Evolutionary conservation across 345 rosid species (phyloP).

Genomic region (Salix viminalis): DNA sequence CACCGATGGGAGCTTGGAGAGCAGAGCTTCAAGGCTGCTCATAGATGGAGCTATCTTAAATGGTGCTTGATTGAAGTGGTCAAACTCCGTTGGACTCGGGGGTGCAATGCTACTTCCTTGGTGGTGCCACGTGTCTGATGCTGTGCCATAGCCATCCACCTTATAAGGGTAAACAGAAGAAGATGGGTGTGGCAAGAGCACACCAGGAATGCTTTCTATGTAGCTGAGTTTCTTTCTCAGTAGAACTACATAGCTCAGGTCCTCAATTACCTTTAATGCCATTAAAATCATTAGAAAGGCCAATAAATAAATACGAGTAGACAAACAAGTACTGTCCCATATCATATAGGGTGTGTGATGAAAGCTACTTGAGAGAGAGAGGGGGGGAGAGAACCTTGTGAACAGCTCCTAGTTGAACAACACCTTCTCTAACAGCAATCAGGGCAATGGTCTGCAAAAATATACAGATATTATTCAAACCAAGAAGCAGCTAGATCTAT

Average conservation of each 20-base stretch:
- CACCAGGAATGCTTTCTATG: constrained; percentile 92
- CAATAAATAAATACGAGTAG: not conserved
- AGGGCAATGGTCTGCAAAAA: constrained; percentile 81
- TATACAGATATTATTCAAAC: constrained; percentile 1
- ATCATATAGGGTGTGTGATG: too few relatives aligned
- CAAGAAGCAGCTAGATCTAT: constrained; percentile 3
- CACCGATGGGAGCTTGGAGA: constrained; percentile 92
- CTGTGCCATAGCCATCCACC: constrained; percentile 27
- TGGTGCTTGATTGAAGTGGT: constrained; percentile 35
- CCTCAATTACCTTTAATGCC: constrained; percentile 62
- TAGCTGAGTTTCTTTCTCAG: constrained; percentile 82
- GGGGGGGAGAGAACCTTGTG: constrained; percentile 49
- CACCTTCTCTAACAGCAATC: constrained; percentile 97
- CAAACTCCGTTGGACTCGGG: constrained; percentile 26
- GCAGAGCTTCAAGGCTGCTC: constrained; percentile 96
- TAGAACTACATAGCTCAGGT: constrained; percentile 72
- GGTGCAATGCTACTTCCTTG: constrained; percentile 34
- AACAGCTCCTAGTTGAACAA: constrained; percentile 87
- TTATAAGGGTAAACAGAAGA: constrained; percentile 64
- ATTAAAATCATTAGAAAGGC: not conserved
- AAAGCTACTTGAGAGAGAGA: not conserved
- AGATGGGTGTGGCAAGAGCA: constrained; percentile 87
- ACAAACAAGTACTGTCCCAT: not conserved
- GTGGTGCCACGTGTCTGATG: constrained; percentile 54
- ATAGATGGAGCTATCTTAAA: constrained; percentile 79